These are phyloP conservation scores for Neurospora sublineolata DNA, from an alignment of 495 filamentous ascomycete species.

Conservation along the genomic window DNA sequence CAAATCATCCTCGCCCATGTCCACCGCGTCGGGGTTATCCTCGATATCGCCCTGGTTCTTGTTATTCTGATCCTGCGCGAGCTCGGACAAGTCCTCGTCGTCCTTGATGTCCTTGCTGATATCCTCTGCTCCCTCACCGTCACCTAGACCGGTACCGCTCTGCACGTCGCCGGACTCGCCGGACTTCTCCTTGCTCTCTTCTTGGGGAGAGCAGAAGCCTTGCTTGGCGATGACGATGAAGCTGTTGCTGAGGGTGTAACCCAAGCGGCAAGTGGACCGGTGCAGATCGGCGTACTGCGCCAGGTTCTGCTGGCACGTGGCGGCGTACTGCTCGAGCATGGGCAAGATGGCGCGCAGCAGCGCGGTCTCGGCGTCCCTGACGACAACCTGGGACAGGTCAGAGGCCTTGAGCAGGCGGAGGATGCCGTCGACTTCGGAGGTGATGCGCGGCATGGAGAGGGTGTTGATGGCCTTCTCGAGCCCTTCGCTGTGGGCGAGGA, in stretches of 20 bases:
- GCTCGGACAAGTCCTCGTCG: slow-evolving; percentile 84
- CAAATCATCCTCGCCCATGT: slow-evolving; percentile 86
- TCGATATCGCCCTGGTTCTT: slow-evolving; percentile 61
- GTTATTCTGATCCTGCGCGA: slow-evolving; percentile 69
- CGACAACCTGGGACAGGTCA: slow-evolving; percentile 29
- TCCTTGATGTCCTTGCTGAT: slow-evolving; percentile 93
- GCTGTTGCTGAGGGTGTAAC: slow-evolving; percentile 58
- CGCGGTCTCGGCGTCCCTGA: slow-evolving; percentile 40
- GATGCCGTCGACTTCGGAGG: slow-evolving; percentile 31
- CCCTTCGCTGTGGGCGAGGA: slow-evolving; percentile 47
- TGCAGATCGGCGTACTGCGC: slow-evolving; percentile 47
- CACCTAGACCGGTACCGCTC: slow-evolving; percentile 89
- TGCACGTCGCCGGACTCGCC: slow-evolving; percentile 67
- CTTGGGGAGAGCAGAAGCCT: slow-evolving; percentile 82
- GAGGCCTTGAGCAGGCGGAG: slow-evolving; percentile 38
- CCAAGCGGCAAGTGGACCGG: slow-evolving; percentile 56
- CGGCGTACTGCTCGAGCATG: slow-evolving; percentile 60
- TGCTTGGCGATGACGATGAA: slow-evolving; percentile 66
- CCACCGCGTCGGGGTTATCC: slow-evolving; percentile 78
- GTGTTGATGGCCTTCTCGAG: slow-evolving; percentile 45
- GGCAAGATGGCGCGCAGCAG: slow-evolving; percentile 58
- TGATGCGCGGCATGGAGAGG: slow-evolving; percentile 46
- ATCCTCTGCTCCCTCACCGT: slow-evolving; percentile 88
- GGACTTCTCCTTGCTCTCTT: slow-evolving; percentile 55
- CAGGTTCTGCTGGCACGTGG: slow-evolving; percentile 44